Evolutionary conservation across 1,284 basidiomycete genomes (phyloP).

Genomic region (Ganoderma meredithae): DNA sequence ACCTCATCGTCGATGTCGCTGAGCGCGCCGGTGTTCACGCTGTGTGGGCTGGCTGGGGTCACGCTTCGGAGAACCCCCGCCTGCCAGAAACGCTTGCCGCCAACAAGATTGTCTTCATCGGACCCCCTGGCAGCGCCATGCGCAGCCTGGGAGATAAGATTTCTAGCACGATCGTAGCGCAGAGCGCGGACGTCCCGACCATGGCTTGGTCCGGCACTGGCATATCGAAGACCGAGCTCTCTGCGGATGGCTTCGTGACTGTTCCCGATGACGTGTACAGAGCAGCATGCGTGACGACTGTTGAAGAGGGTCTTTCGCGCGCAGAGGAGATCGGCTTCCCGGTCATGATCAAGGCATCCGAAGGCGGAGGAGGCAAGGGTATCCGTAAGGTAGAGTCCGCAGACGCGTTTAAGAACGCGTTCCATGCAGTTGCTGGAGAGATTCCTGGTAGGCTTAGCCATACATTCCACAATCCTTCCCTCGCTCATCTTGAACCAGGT

Average conservation of each 20-base stretch:
- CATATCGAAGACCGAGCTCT: conserved; percentile 89
- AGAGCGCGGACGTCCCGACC: conserved; percentile 96
- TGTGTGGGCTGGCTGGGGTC: conserved; percentile 99
- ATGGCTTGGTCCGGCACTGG: conserved; percentile 99
- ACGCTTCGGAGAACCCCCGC: conserved; percentile 98
- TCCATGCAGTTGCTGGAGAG: conserved; percentile 94
- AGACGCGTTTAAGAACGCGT: conserved; percentile 93
- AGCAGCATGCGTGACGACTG: conserved; percentile 89
- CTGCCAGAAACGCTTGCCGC: conserved; percentile 95
- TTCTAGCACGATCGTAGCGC: conserved; percentile 98
- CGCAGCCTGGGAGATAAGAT: conserved; percentile 99
- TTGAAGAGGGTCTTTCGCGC: conserved; percentile 87
- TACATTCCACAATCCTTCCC: conserved; percentile 21
- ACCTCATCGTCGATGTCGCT: conserved; percentile 98
- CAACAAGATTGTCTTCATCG: conserved; percentile 98
- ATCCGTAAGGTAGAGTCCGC: conserved; percentile 91
- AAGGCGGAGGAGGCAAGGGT: conserved; percentile 99
- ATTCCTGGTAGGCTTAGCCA: conserved; percentile 78
- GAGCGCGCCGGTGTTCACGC: conserved; percentile 98
- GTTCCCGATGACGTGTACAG: conserved; percentile 94
- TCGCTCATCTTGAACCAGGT: conserved; percentile 55
- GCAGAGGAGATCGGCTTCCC: conserved; percentile 95
- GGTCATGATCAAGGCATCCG: conserved; percentile 99
- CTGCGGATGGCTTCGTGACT: conserved; percentile 90
- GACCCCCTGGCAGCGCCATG: conserved; percentile 99